Evolutionary conservation across 2,329 filamentous ascomycete species (phyloP).

Genomic region (Parafenestella ontariensis): DNA sequence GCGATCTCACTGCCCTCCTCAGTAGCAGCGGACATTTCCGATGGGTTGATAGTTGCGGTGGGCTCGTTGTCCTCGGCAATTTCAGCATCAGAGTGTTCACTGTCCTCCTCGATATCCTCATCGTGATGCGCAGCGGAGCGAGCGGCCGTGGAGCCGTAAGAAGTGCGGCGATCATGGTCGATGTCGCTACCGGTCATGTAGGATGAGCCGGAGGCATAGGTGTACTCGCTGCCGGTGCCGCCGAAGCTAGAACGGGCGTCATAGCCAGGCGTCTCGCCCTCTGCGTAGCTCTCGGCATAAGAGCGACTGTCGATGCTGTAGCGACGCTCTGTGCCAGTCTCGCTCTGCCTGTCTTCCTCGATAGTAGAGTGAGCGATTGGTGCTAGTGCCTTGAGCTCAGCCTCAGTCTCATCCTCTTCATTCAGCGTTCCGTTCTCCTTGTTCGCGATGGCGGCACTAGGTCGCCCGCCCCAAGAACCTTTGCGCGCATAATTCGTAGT

Average conservation of each 20-base stretch:
- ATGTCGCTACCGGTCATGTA: slow-evolving; percentile 58
- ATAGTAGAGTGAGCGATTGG: slow-evolving; percentile 30
- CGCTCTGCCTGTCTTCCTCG: slow-evolving; percentile 43
- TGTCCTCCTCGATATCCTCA: slow-evolving; percentile 42
- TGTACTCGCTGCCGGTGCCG: slow-evolving; percentile 52
- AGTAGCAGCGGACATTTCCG: slow-evolving; percentile 33
- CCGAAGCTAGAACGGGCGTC: slow-evolving; percentile 52
- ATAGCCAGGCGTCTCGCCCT: slow-evolving; percentile 44
- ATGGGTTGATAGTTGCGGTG: slow-evolving; percentile 33
- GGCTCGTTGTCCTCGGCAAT: slow-evolving; percentile 42
- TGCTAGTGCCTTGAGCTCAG: slow-evolving; percentile 22
- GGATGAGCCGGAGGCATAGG: slow-evolving; percentile 55
- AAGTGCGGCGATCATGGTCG: slow-evolving; percentile 51
- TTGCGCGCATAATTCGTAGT: slow-evolving; percentile 45
- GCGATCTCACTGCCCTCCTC: slow-evolving; percentile 23
- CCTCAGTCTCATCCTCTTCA: slow-evolving; percentile 52
- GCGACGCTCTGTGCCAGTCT: slow-evolving; percentile 51
- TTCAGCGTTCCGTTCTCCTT: slow-evolving; percentile 58
- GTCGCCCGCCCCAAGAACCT: slow-evolving; percentile 45
- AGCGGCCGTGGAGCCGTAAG: slow-evolving; percentile 48
- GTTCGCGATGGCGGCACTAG: slow-evolving; percentile 43
- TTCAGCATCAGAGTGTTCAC: slow-evolving; percentile 39
- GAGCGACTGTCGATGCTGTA: slow-evolving; percentile 45
- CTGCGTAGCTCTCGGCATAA: slow-evolving; percentile 44
- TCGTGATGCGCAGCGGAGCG: slow-evolving; percentile 41